These are phyloP conservation scores for Urtica urens DNA, from an alignment of 306 rosid genomes.

Conservation along the genomic window DNA sequence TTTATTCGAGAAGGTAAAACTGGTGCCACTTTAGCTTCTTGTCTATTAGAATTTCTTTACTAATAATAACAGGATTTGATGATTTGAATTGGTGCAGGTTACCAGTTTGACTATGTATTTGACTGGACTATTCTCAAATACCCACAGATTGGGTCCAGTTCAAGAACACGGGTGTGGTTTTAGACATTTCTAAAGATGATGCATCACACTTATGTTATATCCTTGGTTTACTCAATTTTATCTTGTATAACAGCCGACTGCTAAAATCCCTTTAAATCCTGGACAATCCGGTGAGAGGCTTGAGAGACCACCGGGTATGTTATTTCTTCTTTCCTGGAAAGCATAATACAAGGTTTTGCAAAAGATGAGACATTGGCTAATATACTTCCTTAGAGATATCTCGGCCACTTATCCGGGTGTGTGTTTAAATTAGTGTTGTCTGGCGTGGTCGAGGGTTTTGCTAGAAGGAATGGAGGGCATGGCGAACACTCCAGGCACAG, in stretches of 20 bases:
- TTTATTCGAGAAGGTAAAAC: conserved; percentile 82
- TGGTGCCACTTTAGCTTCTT: not conserved
- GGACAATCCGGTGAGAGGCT: conserved; percentile 57
- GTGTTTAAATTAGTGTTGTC: conserved; percentile 36
- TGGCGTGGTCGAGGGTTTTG: conserved; percentile 86
- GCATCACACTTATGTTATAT: not conserved
- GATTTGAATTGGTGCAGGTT: conserved; percentile 43
- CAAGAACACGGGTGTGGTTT: conserved; percentile 61
- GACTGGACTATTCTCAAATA: conserved; percentile 95
- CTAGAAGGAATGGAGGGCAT: conserved; percentile 66
- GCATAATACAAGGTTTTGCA: too few species aligned
- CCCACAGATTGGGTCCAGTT: conserved; percentile 91
- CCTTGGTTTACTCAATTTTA: conserved; percentile 10
- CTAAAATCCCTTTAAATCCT: conserved; percentile 53
- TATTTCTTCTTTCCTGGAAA: not conserved
- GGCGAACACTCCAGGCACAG: conserved; percentile 66
- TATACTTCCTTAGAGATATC: too few species aligned
- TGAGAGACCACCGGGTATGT: conserved; percentile 72
- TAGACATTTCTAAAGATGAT: too few species aligned
- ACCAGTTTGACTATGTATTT: conserved; percentile 93
- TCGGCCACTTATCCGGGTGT: too few species aligned
- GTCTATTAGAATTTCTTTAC: conserved; percentile 9
- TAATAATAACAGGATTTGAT: not conserved
- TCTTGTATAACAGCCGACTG: conserved; percentile 47
- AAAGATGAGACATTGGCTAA: too few species aligned